Base-by-base conservation (phyloP, 768 basidiomycete species). In the Albatrellus ellisii region DNA sequence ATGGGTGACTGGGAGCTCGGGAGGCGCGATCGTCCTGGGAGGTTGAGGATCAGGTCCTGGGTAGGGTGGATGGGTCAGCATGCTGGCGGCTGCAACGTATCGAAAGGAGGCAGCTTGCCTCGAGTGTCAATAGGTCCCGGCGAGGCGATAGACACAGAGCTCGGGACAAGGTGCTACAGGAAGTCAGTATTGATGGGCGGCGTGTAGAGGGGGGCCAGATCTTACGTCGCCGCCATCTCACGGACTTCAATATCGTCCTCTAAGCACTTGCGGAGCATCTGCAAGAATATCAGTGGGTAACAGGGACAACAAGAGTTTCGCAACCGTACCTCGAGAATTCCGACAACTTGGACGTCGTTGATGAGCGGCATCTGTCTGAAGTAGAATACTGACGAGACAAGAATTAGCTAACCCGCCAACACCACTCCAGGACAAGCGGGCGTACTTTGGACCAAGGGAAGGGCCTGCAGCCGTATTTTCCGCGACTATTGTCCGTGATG, bases 191-290 rank as follows among this genome's bases (percentile, higher is more conserved):
- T 15, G 2, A 41, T 6, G 2, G 14, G 4, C 6, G 14, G 17
- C 14, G 8, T 20, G 8, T 29, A 29, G 28, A 8, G 8, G 9
- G n/a, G 33, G 29, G 35, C 26, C 17, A 5, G 20, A 17, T 20
- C 10, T 7, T 39, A 92, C 76, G 77, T 77, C 15, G 84, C 83
- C 17, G 86, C 86, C 75, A 85, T 88, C 61, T 90, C 84, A 31
- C 89, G 70, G 15, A 92, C 89, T 63, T 92, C 89, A 7, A 88
- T 77, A 47, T 88, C 85, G 56, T 92, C 89, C 48, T 84, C 77
- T 21, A 92, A 62, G 49, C 87, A 88, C 53, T 75, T 67, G 49
- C 82, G 84, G 4, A 92, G 65, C 26, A 86, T 78, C 77, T 87
- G 42, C 14, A 25, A 26, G 14, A 9, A 21, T 10, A 46, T n/a